Evolutionary conservation across 1,284 basidiomycete genomes (phyloP), one percentile per base, ranked within the genome.

Genomic region (Melampsora larici-populina): DNA sequence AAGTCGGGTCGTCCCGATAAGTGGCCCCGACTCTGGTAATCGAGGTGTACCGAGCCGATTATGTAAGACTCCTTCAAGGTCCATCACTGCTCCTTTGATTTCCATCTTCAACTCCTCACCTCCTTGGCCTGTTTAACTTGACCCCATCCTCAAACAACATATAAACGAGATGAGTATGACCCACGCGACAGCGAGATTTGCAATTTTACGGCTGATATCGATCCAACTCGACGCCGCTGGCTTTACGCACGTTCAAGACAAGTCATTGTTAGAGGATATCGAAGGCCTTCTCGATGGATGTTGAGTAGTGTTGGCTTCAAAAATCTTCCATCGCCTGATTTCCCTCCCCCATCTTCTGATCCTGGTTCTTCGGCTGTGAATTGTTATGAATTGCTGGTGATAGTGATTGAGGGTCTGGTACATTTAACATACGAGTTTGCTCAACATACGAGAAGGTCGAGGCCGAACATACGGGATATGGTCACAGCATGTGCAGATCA

Each of bases 401-500:
- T 24, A 76, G 74, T 76, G 36, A 29, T 76, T 24, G 74, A 76
- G 46, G 74, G 74, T 4, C 46, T 76, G 36, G 29, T 68, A 24
- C 74, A 55, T 6, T 60, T 76, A n/a, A 55, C 74, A n/a, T 60
- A 68, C 29, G 74, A 68, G 26, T 55, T 69, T 13, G 74, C 65
- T 13, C 74, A 76, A 31, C 74, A 49, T 40, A 66, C 65, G 1
- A 58, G 66, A 18, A 49, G 74, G 1, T 69, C 55, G 40, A 46
- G 66, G 26, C 74, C 74, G 13, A 76, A 76, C 58, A 40, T 76
- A 33, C 66, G 74, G 3, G 74, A 76, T n/a, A 58, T 76, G 49
- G 6, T 76, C 13, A 66, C 74, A 5, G 74, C 74, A 26, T 76
- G 74, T 60, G 55, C 51, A 2, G 74, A 76, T 36, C 74, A 76